Evolutionary conservation across 2,329 filamentous ascomycete species (phyloP), one percentile per base, ranked within the genome.

Genomic region (Diaporthe helianthi): DNA sequence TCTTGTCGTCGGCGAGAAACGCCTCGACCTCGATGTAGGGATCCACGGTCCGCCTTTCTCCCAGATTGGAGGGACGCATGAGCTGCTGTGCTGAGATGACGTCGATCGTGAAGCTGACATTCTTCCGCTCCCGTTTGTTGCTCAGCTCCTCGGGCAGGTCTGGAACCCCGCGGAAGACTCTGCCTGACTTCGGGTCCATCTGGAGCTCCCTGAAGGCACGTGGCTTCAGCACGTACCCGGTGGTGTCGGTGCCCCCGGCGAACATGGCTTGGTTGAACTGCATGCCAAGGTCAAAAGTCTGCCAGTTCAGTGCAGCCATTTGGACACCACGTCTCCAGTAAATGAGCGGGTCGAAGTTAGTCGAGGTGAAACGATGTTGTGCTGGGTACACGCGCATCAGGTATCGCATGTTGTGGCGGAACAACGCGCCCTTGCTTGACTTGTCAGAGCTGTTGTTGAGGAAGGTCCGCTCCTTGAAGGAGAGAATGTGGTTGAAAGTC

Each of bases 261-360:
- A 98, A 99, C 96, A 99, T 98, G 76, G 96, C 96, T 74, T 96
- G 92, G 78, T 98, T 98, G 79, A 98, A 87, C 78, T 98, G 95
- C 88, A 98, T 96, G 54, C 94, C 93, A 22, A 97, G 86, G 77
- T 98, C 96, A 76, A 97, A 98, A 0, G 94, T 98, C 81, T 99
- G 96, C 95, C 96, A 98, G 81, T 99, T 99, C 72, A 98, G 85
- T 0, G 96, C 96, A 17, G 92, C 94, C 95, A 99, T 98, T 80
- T 99, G 96, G 22, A 98, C 96, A 38, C 96, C 96, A 52, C 93
- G 90, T 64, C 95, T 90, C 96, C 96, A 99, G 78, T 96, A 97
- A 72, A 91, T 90, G 72, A 97, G 87, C 1, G 96, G 96, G 76
- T 98, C 94, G 76, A 98, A 98, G 81, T 99, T 99, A 74, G 92